phyloP scores from a whole-genome alignment of 768 basidiomycete genomes.

The Auricularia cornea region DNA sequence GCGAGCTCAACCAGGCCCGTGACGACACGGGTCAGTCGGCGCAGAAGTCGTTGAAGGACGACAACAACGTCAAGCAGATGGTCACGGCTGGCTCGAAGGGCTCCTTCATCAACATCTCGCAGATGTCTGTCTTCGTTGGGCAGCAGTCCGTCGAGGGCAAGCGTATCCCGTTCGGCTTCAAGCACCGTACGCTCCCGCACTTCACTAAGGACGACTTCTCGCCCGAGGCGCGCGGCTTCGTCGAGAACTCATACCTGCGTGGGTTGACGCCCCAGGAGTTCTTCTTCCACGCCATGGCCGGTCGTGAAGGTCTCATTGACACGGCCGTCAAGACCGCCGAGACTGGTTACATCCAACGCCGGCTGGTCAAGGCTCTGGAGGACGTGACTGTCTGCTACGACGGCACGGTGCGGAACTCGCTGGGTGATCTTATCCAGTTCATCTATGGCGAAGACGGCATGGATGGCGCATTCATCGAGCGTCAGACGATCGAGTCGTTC shows the following conservation, averaged over 20 bases:
- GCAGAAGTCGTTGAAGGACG: slow-evolving; percentile 95
- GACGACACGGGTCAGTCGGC: slow-evolving; percentile 93
- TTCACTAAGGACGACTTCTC: slow-evolving; percentile 99
- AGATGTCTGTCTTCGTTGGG: slow-evolving; percentile 99
- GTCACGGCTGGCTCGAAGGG: slow-evolving; percentile 98
- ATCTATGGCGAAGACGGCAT: slow-evolving; percentile 98
- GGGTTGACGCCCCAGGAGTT: slow-evolving; percentile 97
- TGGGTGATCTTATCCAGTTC: slow-evolving; percentile 94
- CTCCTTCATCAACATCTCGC: slow-evolving; percentile 99
- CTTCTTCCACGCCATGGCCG: slow-evolving; percentile 99
- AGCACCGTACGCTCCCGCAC: slow-evolving; percentile 91
- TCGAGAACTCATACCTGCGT: slow-evolving; percentile 96
- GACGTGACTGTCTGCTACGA: slow-evolving; percentile 98
- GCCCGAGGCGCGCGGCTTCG: slow-evolving; percentile 95
- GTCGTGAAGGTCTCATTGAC: slow-evolving; percentile 97
- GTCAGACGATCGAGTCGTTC: slow-evolving; percentile 87
- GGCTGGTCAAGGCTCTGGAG: slow-evolving; percentile 95
- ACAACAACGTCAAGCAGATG: slow-evolving; percentile 99
- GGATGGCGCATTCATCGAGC: slow-evolving; percentile 97
- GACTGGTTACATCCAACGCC: slow-evolving; percentile 97
- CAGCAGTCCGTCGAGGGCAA: slow-evolving; percentile 98
- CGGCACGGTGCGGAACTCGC: slow-evolving; percentile 93
- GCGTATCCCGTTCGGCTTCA: slow-evolving; percentile 97
- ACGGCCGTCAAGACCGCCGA: slow-evolving; percentile 99
- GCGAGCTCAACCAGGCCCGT: slow-evolving; percentile 88